Evolutionary conservation across 768 basidiomycete species (phyloP), one percentile per base, ranked within the genome.

Genomic region (Hygrocybe punicea): DNA sequence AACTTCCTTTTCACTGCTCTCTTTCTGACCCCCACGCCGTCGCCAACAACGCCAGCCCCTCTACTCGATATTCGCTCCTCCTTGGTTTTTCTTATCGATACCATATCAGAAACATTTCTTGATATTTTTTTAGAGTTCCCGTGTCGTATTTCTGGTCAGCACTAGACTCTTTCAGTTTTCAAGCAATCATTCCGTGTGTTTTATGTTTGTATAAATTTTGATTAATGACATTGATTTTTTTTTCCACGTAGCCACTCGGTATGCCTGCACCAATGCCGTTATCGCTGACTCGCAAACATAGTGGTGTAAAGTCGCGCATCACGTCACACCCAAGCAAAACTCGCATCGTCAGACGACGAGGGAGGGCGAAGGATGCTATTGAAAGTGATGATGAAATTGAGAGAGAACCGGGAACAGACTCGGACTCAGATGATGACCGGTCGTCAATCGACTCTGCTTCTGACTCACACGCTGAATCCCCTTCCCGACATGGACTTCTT

Each of bases 351-450:
- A 82, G 83, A 65, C 81, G 89, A 57, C 77, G 89, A 63, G 86
- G 86, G 35, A 78, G 86, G 64, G 85, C 75, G 3, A 79, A 76
- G 62, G 76, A 76, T 55, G 78, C 72, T 35, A 74, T 85, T 29
- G 85, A 83, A 53, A 90, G 87, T 60, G 90, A 91, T 63, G 89
- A 91, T 25, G 89, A 91, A 69, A 78, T 91, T 52, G 82, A 82
- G 73, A 80, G 90, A 58, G 89, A 87, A 71, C 78, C 76, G 6
- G 82, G 76, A 61, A 83, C 87, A 19, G 88, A 89, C 70, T 86
- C 88, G 9, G 88, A 87, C 56, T 84, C 84, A 46, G 83, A 82
- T 47, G 81, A 82, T 58, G 81, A 83, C 63, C 50, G 17, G 14
- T 86, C 86, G 52, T 85, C 84, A 29, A 62, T 75, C 58, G 81